Evolutionary conservation across 106 monocot species (phyloP).

Genomic region (Platanthera zijinensis): DNA sequence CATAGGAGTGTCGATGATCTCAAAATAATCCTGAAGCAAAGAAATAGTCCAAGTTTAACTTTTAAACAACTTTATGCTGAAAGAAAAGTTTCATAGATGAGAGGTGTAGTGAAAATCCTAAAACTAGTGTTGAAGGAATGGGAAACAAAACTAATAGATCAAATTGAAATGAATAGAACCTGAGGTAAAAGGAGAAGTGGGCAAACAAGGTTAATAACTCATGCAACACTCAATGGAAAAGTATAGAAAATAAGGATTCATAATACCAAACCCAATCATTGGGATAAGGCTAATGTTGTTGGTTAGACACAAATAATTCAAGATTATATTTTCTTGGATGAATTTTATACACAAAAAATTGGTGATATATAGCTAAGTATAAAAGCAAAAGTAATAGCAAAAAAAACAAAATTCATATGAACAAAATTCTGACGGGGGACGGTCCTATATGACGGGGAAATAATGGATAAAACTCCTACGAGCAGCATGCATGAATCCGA

Average conservation of each 20-base stretch:
- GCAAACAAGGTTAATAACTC: not conserved
- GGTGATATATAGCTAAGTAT: too few species aligned
- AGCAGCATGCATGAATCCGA: too few species aligned
- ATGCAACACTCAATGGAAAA: not conserved
- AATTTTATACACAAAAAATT: too few species aligned
- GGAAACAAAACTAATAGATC: not conserved
- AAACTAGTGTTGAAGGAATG: not conserved
- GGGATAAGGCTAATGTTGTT: not conserved
- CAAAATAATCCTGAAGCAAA: conserved; percentile 86
- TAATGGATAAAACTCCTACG: too few species aligned
- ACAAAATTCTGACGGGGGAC: too few species aligned
- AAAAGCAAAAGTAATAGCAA: too few species aligned
- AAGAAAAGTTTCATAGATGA: not conserved
- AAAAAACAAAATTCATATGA: too few species aligned
- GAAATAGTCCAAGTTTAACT: not conserved
- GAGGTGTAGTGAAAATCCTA: not conserved
- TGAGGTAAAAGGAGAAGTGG: not conserved
- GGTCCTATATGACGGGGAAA: too few species aligned
- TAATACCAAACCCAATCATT: not conserved
- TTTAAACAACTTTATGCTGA: not conserved
- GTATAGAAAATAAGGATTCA: not conserved
- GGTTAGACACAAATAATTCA: too few species aligned
- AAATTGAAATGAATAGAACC: not conserved
- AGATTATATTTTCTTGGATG: too few species aligned
- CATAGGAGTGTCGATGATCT: conserved; percentile 90